phyloP scores from a whole-genome alignment of 2,329 filamentous ascomycete species.

The Alternaria angustiovoidea region DNA sequence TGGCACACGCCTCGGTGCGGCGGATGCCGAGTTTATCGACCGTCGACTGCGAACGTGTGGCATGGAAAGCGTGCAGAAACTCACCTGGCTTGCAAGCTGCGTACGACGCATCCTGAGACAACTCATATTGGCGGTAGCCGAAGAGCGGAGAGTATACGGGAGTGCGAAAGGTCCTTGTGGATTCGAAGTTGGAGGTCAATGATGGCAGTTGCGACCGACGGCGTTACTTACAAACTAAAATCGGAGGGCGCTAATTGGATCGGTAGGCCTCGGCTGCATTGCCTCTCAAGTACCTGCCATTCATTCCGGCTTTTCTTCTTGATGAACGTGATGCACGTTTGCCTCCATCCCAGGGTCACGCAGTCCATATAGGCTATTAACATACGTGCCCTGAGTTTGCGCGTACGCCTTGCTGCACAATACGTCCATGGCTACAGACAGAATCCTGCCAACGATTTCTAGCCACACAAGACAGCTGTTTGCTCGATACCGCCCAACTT shows the following conservation, averaged over 20 bases:
- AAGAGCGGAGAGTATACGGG: slow-evolving; percentile 36
- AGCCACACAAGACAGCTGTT: background rate
- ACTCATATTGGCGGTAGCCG: slow-evolving; percentile 48
- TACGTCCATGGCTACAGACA: background rate
- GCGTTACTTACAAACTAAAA: slow-evolving; percentile 30
- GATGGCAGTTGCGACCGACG: slow-evolving; percentile 29
- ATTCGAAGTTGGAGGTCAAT: slow-evolving; percentile 35
- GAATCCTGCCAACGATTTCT: background rate
- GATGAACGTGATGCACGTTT: slow-evolving; percentile 19
- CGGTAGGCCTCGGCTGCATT: slow-evolving; percentile 40
- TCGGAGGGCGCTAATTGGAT: slow-evolving; percentile 36
- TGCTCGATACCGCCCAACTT: background rate
- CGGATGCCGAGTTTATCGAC: slow-evolving; percentile 28
- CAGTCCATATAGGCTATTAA: background rate
- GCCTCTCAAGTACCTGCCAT: slow-evolving; percentile 21
- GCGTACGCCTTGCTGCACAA: background rate
- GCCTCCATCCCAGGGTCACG: slow-evolving; percentile 10
- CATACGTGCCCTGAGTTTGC: background rate
- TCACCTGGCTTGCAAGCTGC: slow-evolving; percentile 51
- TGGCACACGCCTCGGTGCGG: slow-evolving; percentile 39
- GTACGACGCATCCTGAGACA: slow-evolving; percentile 51
- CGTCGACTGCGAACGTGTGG: slow-evolving; percentile 17
- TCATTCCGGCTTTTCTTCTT: slow-evolving; percentile 41
- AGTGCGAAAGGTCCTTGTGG: slow-evolving; percentile 30
- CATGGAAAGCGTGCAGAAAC: slow-evolving; percentile 25